Evolutionary conservation across 805 yeast species (phyloP), one percentile per base, ranked within the genome.

Genomic region (Komagataella pastoris): DNA sequence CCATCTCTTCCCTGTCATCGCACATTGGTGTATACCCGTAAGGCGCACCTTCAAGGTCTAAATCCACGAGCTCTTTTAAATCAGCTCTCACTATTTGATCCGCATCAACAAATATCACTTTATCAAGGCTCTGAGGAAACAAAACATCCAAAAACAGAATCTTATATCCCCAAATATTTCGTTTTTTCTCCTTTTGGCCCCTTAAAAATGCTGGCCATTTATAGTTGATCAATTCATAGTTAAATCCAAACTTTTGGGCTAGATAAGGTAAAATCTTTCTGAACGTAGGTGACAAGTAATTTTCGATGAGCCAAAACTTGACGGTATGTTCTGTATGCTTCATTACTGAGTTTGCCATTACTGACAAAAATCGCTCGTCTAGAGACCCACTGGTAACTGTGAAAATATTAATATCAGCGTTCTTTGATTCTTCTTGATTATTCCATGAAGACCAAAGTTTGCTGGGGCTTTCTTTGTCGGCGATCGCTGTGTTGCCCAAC

Each of bases 151-250:
- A 67, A 59, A 91, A 88, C 50, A 91, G 67, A 43, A 90, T 82
- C 64, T 91, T 91, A 62, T 85, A 87, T 3, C 93, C 96, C 89
- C 95, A 87, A 50, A 88, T 79, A 2, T 82, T 80, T 55, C 97
- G 73, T 59, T 83, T 89, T 59, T 79, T 79, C 56, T 85, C 90
- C 44, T 82, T 65, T 66, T 91, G 98, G 2, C 75, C 74, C 49
- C 90, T 75, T 19, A 91, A 70, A 96, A 97, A 91, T 7, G 71
- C 64, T 12, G 99, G 99, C 99, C 99, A 91, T 55, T 85, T 83
- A 64, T 86, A 91, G 1, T 85, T 79, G n/a, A 91, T 72, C 47
- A 88, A 65, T 59, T 88, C 91, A 60, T 82, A 86, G 49, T 83
- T 75, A 60, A 87, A 85, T 1, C 80, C 79, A 59, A 76, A 77